These are phyloP conservation scores for Mycena vitilis DNA, from an alignment of 768 basidiomycete genomes.

Conservation along the genomic window DNA sequence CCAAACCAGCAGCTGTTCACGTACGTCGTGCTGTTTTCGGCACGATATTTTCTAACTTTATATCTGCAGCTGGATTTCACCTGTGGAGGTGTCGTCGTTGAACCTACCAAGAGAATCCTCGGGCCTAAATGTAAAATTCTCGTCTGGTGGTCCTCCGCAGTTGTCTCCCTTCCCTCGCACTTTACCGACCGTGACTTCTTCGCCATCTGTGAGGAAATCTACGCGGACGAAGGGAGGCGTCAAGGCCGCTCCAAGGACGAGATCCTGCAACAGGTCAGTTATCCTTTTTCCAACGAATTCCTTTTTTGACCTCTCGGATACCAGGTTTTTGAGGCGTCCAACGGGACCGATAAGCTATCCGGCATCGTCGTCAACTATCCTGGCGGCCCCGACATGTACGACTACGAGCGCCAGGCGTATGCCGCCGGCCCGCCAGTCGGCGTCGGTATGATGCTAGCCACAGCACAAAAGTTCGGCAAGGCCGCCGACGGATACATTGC, in stretches of 20 bases:
- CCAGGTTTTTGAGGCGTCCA: too few relatives aligned
- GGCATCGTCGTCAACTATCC: too few relatives aligned
- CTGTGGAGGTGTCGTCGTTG: slow-evolving; percentile 17
- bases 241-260: slow-evolving; percentile 21
- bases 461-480: slow-evolving; percentile 18
- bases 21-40: slow-evolving; percentile 16
- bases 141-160: background rate
- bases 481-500: slow-evolving; percentile 19
- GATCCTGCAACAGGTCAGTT: slow-evolving; percentile 9
- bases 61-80: slow-evolving; percentile 24
- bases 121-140: slow-evolving; percentile 31
- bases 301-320: too few relatives aligned
- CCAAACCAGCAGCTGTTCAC: slow-evolving; percentile 28
- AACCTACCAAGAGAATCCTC: slow-evolving; percentile 20
- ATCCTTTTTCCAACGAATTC: background rate
- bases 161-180: background rate
- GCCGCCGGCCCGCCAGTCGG: too few relatives aligned
- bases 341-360: too few relatives aligned
- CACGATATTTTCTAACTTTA: background rate
- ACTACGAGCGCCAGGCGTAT: too few relatives aligned
- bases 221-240: slow-evolving; percentile 20
- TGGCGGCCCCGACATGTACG: too few relatives aligned
- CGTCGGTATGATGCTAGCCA: background rate
- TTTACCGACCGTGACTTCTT: slow-evolving; percentile 28
- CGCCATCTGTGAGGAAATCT: slow-evolving; percentile 16